Base-by-base conservation (phyloP, 495 filamentous ascomycete species). In the Aspergillus sparsus region DNA sequence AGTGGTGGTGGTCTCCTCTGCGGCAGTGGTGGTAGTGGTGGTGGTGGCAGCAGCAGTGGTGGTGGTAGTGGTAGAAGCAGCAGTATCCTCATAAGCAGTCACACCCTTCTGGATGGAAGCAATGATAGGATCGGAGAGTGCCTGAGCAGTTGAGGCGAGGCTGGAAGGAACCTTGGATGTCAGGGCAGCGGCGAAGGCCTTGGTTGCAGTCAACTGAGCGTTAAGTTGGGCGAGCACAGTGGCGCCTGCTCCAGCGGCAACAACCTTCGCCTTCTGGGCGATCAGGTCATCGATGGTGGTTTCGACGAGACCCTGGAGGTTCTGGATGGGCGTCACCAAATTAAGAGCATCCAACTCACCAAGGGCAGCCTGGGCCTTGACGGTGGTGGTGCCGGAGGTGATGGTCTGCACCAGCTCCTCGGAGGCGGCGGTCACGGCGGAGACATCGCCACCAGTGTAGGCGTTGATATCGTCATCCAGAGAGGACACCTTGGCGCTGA, bases 401-500 rank as follows among this genome's bases (percentile, higher is more conserved):
- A 77, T 70, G 49, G 66, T 59, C 10, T 50, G 42, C 51, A 73
- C 64, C 45, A 78, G 62, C 46, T 55, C 60, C 12, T 68, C 49
- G 2, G 74, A 67, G 62, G 68, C 63, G 33, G 63, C 55, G 37
- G 77, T 46, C 9, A 77, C 59, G 37, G 63, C 49, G 13, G 64
- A 56, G 15, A 61, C 15, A 63, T 75, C 65, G 31, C 66, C 64
- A 54, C 69, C 62, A 39, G 64, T 63, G 67, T 74, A 79, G 37
- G 66, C 62, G 18, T 70, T 68, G 37, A 77, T 72, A 34, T 73
- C 72, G 1, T 51, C 53, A 64, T 71, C 71, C 13, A 79, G 72
- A 52, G 70, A 53, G 21, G 58, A 50, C 21, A 77, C 66, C 9
- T 68, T 70, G 50, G 49, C 55, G 5, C 64, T 63, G 53, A 79